phyloP scores from a whole-genome alignment of 2,329 filamentous ascomycete species.

The Coleophoma crateriformis region DNA sequence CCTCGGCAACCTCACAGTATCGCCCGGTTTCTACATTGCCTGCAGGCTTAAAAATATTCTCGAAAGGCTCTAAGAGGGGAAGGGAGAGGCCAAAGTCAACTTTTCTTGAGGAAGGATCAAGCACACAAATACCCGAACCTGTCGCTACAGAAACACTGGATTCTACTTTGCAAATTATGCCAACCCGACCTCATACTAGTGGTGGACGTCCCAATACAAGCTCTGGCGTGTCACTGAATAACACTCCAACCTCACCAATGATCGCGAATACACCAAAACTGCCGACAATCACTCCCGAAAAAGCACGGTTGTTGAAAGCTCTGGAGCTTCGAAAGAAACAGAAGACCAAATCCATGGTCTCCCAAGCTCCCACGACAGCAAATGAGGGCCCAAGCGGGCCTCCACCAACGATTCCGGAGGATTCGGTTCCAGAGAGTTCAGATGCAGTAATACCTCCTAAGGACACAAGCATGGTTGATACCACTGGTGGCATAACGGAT shows the following conservation, averaged over 20 bases:
- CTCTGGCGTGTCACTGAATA: constrained; percentile 17
- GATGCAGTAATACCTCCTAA: constrained; percentile 9
- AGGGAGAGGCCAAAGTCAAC: constrained; percentile 35
- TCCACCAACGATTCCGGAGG: constrained; percentile 3
- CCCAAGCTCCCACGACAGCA: constrained; percentile 3
- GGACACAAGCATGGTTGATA: constrained; percentile 17
- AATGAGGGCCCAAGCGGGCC: background rate
- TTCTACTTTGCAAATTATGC: constrained; percentile 21
- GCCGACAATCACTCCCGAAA: constrained; percentile 74
- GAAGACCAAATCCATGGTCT: constrained; percentile 32
- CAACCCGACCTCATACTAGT: constrained; percentile 23
- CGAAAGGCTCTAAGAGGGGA: constrained; percentile 50
- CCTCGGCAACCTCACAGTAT: constrained; percentile 52
- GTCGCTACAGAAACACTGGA: constrained; percentile 17
- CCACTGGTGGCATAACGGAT: constrained; percentile 26
- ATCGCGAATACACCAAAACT: constrained; percentile 22
- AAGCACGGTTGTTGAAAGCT: constrained; percentile 88
- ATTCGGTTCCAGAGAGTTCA: background rate
- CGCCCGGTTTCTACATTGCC: constrained; percentile 76
- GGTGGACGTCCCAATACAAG: constrained; percentile 26
- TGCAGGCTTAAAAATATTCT: constrained; percentile 68
- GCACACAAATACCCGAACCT: constrained; percentile 22
- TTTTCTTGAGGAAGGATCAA: constrained; percentile 18
- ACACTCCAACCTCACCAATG: constrained; percentile 11
- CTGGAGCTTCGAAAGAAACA: constrained; percentile 85